A percentile compares a stretch with the other conserved stretches of the same genome.
Conservation (phyloP, 345 rosid genomes). For the Carallia brachiata region DNA sequence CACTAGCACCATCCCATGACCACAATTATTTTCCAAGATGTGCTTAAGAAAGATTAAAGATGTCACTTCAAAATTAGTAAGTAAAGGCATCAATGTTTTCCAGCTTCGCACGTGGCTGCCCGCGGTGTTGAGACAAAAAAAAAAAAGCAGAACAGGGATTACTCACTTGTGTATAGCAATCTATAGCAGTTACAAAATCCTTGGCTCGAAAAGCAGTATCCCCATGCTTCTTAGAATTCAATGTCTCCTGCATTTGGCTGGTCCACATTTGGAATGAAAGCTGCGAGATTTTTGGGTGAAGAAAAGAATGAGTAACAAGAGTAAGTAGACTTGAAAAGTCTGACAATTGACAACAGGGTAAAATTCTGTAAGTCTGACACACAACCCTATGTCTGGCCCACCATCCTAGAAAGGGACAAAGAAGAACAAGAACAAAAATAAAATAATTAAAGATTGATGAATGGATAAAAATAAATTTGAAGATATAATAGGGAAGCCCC, state of each 20-base stretch:
- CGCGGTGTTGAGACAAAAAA: not conserved
- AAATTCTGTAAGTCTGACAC: no score
- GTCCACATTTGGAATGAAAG: slow-evolving; percentile 95
- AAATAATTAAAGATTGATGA: not conserved
- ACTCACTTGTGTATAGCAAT: slow-evolving; percentile 69
- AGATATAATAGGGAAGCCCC: no score
- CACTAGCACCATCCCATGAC: no score
- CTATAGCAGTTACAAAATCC: slow-evolving; percentile 37
- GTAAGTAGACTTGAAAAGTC: not conserved
- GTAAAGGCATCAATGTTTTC: no score
- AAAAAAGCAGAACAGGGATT: slow-evolving; percentile 4
- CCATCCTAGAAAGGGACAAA: not conserved
- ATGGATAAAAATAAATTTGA: no score
- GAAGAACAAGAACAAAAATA: not conserved
- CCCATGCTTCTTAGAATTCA: slow-evolving; percentile 70
- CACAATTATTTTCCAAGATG: no score
- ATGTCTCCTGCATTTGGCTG: slow-evolving; percentile 86
- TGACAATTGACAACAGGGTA: not conserved
- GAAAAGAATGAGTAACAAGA: not conserved
- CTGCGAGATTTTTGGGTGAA: slow-evolving; percentile 22
- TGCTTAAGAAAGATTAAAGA: no score
- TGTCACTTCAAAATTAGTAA: no score
- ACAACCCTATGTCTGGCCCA: no score
- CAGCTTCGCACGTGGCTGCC: not conserved
- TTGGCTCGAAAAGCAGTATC: slow-evolving; percentile 40